phyloP scores from a whole-genome alignment of 1,284 basidiomycete genomes.

The Ustilago trichophora region DNA sequence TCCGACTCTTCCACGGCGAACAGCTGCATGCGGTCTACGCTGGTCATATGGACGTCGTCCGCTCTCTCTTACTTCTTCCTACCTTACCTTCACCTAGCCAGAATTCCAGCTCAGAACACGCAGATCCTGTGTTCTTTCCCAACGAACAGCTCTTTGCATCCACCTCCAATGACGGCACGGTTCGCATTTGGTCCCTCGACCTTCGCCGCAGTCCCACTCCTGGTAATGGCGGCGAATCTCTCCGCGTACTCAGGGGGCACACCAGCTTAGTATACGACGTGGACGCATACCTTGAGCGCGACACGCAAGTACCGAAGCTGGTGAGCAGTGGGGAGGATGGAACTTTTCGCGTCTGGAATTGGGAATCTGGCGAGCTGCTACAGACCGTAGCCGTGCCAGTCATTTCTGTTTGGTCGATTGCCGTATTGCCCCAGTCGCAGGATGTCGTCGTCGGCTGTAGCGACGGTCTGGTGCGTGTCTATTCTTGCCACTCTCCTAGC shows the following conservation, averaged over 20 bases:
- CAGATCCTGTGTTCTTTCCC: background rate
- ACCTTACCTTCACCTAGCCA: slow-evolving; percentile 7
- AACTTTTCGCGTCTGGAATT: slow-evolving; percentile 39
- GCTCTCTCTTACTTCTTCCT: slow-evolving; percentile 24
- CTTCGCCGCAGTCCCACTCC: slow-evolving; percentile 21
- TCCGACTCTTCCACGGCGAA: slow-evolving; percentile 48
- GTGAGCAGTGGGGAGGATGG: slow-evolving; percentile 47
- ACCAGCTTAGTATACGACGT: slow-evolving; percentile 43
- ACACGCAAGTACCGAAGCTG: background rate
- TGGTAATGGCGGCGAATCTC: slow-evolving; percentile 40
- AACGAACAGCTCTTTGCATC: slow-evolving; percentile 36
- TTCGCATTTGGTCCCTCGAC: slow-evolving; percentile 41
- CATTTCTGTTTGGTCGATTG: slow-evolving; percentile 43
- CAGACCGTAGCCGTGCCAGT: slow-evolving; percentile 34
- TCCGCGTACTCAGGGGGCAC: slow-evolving; percentile 29
- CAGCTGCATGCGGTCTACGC: slow-evolving; percentile 35
- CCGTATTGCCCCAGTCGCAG: slow-evolving; percentile 18
- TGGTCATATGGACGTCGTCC: slow-evolving; percentile 51
- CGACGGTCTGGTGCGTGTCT: slow-evolving; percentile 46
- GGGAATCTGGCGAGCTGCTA: slow-evolving; percentile 7
- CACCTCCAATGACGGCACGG: slow-evolving; percentile 38
- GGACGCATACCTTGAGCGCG: slow-evolving; percentile 6
- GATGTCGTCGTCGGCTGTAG: slow-evolving; percentile 46
- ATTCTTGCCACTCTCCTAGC: slow-evolving; percentile 8
- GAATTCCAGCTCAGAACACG: background rate